Evolutionary conservation across 1,284 basidiomycete genomes (phyloP).

Genomic region (Naganishia cerealis): DNA sequence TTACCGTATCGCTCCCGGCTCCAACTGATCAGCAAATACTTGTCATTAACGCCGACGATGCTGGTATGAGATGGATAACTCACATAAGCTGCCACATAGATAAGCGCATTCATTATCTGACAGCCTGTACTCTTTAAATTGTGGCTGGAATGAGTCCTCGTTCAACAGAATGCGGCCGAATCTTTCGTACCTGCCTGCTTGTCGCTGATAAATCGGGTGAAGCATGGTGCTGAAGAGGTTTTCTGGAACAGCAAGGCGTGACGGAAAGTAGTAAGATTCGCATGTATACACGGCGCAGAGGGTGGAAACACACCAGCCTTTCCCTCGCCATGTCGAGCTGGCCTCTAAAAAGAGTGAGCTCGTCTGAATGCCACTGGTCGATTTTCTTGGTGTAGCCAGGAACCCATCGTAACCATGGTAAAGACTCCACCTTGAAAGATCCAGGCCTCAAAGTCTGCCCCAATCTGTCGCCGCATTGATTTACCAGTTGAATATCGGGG

Average conservation of each 20-base stretch:
- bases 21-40: neutral
- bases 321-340: slow-evolving; percentile 58
- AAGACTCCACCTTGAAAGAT: slow-evolving; percentile 62
- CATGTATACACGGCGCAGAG: neutral
- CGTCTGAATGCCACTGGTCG: slow-evolving; percentile 60
- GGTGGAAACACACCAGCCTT: slow-evolving; percentile 53
- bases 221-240: slow-evolving; percentile 11
- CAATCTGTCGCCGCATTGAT: slow-evolving; percentile 58
- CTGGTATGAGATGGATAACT: neutral
- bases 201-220: slow-evolving; percentile 22
- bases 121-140: slow-evolving; percentile 7
- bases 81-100: slow-evolving; percentile 21
- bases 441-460: slow-evolving; percentile 61
- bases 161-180: neutral
- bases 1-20: slow-evolving; percentile 19
- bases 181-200: slow-evolving; percentile 16
- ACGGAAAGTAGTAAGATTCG: neutral
- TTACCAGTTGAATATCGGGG: slow-evolving; percentile 61
- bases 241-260: neutral
- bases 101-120: slow-evolving; percentile 26
- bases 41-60: neutral
- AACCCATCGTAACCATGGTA: slow-evolving; percentile 61
- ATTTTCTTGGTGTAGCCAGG: slow-evolving; percentile 63
- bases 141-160: neutral
- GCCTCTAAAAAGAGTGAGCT: slow-evolving; percentile 60